Evolutionary conservation across 768 basidiomycete species (phyloP).

Genomic region (Macrolepiota fuliginosa): DNA sequence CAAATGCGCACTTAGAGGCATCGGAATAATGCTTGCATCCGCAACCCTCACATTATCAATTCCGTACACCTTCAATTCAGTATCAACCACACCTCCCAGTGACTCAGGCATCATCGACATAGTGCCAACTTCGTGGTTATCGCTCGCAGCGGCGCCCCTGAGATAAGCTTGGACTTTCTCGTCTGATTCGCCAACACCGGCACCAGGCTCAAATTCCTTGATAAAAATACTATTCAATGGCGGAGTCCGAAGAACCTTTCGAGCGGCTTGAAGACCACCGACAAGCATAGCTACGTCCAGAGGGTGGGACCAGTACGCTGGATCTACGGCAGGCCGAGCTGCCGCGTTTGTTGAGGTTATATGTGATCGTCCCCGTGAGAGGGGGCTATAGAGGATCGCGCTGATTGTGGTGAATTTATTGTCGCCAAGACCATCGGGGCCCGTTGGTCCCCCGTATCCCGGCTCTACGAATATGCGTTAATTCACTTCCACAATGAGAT

Average conservation of each 20-base stretch:
- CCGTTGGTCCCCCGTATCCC: constrained; percentile 29
- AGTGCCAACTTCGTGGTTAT: constrained; percentile 34
- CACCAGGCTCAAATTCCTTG: constrained; percentile 31
- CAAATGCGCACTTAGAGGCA: constrained; percentile 30
- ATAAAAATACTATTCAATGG: constrained; percentile 28
- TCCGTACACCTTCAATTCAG: constrained; percentile 33
- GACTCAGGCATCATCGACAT: constrained; percentile 38
- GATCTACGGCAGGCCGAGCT: constrained; percentile 45
- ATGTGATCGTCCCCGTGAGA: constrained; percentile 45
- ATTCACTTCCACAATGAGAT: background rate
- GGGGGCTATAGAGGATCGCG: constrained; percentile 31
- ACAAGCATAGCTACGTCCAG: constrained; percentile 30
- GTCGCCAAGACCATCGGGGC: constrained; percentile 18
- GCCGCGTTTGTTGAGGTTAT: constrained; percentile 41
- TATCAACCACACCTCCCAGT: constrained; percentile 37
- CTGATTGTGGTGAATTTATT: constrained; percentile 30
- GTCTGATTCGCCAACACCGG: constrained; percentile 16
- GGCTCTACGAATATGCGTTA: constrained; percentile 21
- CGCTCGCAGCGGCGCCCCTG: constrained; percentile 24
- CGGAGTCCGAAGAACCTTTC: constrained; percentile 25
- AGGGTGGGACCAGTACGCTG: constrained; percentile 39
- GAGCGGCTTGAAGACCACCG: constrained; percentile 28
- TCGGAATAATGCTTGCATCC: constrained; percentile 33
- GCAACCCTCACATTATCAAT: constrained; percentile 31
- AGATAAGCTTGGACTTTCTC: constrained; percentile 24